Percentiles rank a stretch among this genome's conserved stretches.
These are phyloP conservation scores for Atkinsonella hypoxylon DNA, from an alignment of 2,329 filamentous ascomycete genomes.

Conservation along the genomic window DNA sequence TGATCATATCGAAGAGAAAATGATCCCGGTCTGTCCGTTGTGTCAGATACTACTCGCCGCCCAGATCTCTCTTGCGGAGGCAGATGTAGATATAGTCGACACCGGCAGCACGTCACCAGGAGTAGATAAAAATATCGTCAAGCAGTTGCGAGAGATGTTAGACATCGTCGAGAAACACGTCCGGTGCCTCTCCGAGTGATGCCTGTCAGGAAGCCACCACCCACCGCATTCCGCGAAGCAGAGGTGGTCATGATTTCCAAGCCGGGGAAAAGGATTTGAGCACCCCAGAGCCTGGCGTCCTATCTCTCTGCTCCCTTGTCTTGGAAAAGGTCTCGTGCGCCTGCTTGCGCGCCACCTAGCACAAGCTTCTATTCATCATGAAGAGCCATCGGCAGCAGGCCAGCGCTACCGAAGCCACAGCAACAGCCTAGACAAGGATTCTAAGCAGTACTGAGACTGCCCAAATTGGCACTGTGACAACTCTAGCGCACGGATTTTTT, in stretches of 20 bases:
- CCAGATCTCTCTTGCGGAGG: conserved; percentile 10
- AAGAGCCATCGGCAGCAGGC: conserved; percentile 11
- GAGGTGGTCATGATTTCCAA: conserved; percentile 15
- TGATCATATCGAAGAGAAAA: conserved; percentile 10
- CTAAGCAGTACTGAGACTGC: no score
- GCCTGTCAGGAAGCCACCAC: neutral
- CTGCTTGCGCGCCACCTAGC: conserved; percentile 13
- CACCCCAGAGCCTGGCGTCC: conserved; percentile 11
- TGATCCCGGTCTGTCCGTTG: conserved; percentile 2
- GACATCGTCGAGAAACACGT: conserved; percentile 3
- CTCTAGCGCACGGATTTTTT: no score
- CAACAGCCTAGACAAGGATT: no score
- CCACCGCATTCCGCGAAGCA: conserved; percentile 6
- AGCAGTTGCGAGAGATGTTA: conserved; percentile 7
- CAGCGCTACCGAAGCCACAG: conserved; percentile 14
- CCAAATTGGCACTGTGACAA: no score
- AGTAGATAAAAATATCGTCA: conserved; percentile 11
- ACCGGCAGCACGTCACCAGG: conserved; percentile 12
- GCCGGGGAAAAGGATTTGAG: conserved; percentile 11
- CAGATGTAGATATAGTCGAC: conserved; percentile 7
- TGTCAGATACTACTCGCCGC: conserved; percentile 8
- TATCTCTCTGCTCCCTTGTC: conserved; percentile 15
- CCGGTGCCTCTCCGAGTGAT: conserved; percentile 4
- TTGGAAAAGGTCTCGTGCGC: conserved; percentile 17
- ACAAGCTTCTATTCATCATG: conserved; percentile 10